phyloP scores from a whole-genome alignment of 208 protist genomes.

The Leishmania major region DNA sequence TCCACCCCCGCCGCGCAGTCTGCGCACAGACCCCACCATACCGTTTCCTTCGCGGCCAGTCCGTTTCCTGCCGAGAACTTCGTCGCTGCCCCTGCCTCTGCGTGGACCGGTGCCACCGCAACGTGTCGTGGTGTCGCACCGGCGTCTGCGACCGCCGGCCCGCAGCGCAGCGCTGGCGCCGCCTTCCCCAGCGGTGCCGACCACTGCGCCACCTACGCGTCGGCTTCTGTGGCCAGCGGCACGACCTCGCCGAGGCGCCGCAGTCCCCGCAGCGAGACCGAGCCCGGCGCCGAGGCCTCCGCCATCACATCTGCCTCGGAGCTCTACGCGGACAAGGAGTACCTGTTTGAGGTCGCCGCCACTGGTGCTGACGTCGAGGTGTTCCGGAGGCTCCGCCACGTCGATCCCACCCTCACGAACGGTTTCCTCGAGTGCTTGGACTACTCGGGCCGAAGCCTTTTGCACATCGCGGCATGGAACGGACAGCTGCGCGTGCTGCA shows the following conservation, averaged over 20 bases:
- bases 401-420: conserved; percentile 60
- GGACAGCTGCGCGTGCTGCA: conserved; percentile 72
- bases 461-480: conserved; percentile 82
- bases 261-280: conserved; percentile 7
- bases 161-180: conserved; percentile 1
- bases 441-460: conserved; percentile 74
- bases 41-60: not conserved
- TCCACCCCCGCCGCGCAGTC: conserved; percentile 35
- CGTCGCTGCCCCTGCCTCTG: too few species aligned
- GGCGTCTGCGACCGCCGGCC: conserved; percentile 7
- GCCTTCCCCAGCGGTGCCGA: not conserved
- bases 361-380: conserved; percentile 37
- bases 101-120: not conserved
- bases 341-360: conserved; percentile 52
- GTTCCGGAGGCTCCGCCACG: conserved; percentile 56
- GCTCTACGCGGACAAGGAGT: conserved; percentile 47
- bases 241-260: conserved; percentile 16
- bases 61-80: conserved; percentile 18
- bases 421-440: conserved; percentile 73
- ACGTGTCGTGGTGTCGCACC: conserved; percentile 13
- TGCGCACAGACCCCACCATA: not conserved
- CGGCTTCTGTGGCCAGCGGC: not conserved
- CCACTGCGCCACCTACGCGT: not conserved
- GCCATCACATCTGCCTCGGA: conserved; percentile 10
- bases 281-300: not conserved